These are phyloP conservation scores for Botrytis fragariae DNA, from an alignment of 2,329 filamentous ascomycete species.

Conservation along the genomic window DNA sequence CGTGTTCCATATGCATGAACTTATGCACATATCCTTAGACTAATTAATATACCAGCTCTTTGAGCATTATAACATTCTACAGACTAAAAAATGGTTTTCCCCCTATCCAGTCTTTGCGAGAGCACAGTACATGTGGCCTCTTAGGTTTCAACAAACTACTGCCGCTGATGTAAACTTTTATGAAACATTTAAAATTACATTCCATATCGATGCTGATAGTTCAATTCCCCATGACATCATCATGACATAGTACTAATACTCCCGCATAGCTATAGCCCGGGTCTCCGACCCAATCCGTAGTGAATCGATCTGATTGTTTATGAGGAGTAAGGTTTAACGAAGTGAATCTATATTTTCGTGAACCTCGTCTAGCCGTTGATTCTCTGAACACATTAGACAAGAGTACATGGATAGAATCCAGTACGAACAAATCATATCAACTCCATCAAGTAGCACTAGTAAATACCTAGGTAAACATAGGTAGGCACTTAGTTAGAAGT, in stretches of 20 bases:
- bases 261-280: neutral
- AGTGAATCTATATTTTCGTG: too few species aligned
- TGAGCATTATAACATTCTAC: neutral
- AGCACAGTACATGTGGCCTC: too few species aligned
- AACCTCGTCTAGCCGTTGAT: neutral
- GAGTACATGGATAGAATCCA: neutral
- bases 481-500: neutral
- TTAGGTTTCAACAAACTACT: neutral
- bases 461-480: neutral
- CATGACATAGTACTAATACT: neutral
- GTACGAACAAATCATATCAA: neutral
- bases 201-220: neutral
- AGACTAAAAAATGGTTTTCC: neutral
- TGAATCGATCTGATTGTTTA: neutral
- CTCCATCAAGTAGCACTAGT: neutral
- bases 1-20: neutral
- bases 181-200: neutral
- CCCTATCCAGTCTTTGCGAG: neutral
- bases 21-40: neutral
- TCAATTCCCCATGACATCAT: neutral
- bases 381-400: neutral
- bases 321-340: neutral
- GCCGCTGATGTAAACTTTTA: too few species aligned
- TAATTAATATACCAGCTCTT: conserved; percentile 8
- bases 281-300: neutral